A percentile compares a stretch with the other conserved stretches of the same genome.
Conservation (phyloP, 106 monocot species). For the Agapanthus africanus region DNA sequence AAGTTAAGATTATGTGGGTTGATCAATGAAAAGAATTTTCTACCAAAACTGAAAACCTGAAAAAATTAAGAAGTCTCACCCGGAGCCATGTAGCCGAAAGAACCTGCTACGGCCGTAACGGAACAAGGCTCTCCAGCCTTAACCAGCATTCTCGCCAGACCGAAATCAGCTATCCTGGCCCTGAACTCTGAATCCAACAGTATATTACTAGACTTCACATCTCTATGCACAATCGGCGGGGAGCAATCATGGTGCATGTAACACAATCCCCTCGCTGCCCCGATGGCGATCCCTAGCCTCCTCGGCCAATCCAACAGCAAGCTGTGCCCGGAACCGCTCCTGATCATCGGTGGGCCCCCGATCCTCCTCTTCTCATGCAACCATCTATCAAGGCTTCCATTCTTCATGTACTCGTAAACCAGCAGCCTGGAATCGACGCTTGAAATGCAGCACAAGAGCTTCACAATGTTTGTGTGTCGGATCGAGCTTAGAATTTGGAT, state of each 20-base stretch:
- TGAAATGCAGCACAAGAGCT: constrained; percentile 68
- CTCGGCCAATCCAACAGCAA: constrained; percentile 57
- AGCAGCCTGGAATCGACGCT: constrained; percentile 47
- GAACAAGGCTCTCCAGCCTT: constrained; percentile 22
- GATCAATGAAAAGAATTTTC: too few species aligned
- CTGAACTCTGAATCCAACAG: constrained; percentile 54
- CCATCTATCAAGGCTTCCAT: constrained; percentile 69
- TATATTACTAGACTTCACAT: constrained; percentile 87
- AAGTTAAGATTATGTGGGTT: too few species aligned
- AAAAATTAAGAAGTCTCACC: constrained; percentile 27
- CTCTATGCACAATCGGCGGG: constrained; percentile 64
- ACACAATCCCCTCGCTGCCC: constrained; percentile 50
- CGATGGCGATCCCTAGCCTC: constrained; percentile 71
- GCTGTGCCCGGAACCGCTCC: constrained; percentile 7
- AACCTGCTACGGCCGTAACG: constrained; percentile 42
- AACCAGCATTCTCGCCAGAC: constrained; percentile 51
- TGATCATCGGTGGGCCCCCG: constrained; percentile 2
- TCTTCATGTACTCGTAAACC: constrained; percentile 81
- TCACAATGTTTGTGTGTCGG: constrained; percentile 67
- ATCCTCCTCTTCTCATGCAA: constrained; percentile 27
- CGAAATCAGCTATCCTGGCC: constrained; percentile 75
- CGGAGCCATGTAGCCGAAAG: constrained; percentile 91
- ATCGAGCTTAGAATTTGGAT: constrained; percentile 39
- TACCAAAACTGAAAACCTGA: too few species aligned
- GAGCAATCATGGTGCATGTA: constrained; percentile 86